Evolutionary conservation across 257 asterid species (phyloP).

Genomic region (Cordia subcordata): DNA sequence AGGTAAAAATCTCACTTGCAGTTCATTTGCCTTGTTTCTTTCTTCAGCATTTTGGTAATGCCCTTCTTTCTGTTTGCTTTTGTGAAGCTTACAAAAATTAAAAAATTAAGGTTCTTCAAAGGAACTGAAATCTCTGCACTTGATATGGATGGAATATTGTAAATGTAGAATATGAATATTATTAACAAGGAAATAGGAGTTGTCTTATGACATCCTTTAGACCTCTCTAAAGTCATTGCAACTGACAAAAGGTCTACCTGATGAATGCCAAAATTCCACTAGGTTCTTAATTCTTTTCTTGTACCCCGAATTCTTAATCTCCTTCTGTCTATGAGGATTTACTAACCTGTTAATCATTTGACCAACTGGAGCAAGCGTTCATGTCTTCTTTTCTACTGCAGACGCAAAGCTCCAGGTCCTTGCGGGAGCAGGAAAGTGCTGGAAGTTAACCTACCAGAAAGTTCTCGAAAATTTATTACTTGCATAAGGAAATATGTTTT

Average conservation of each 20-base stretch:
- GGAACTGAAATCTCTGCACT: too few relatives aligned
- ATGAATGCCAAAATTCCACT: background rate
- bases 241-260: background rate
- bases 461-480: conserved; percentile 93
- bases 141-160: too few relatives aligned
- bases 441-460: conserved; percentile 94
- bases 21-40: conserved; percentile 3
- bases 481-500: conserved; percentile 89
- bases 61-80: background rate
- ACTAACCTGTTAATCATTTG: background rate
- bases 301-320: background rate
- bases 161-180: too few relatives aligned
- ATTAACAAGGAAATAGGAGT: too few relatives aligned
- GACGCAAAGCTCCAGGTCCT: conserved; percentile 78
- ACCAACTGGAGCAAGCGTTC: too few relatives aligned
- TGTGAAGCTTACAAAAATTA: too few relatives aligned
- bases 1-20: conserved; percentile 38
- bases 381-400: conserved; percentile 26
- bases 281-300: background rate
- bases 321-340: conserved; percentile 1
- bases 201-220: too few relatives aligned
- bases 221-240: background rate
- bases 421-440: conserved; percentile 73
- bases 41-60: conserved; percentile 6
- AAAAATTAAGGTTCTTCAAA: too few relatives aligned